A percentile compares a stretch with the other conserved stretches of the same genome.
These are phyloP conservation scores for Orbilia ellipsospora DNA, from an alignment of 2,329 filamentous ascomycete species.

Conservation along the genomic window DNA sequence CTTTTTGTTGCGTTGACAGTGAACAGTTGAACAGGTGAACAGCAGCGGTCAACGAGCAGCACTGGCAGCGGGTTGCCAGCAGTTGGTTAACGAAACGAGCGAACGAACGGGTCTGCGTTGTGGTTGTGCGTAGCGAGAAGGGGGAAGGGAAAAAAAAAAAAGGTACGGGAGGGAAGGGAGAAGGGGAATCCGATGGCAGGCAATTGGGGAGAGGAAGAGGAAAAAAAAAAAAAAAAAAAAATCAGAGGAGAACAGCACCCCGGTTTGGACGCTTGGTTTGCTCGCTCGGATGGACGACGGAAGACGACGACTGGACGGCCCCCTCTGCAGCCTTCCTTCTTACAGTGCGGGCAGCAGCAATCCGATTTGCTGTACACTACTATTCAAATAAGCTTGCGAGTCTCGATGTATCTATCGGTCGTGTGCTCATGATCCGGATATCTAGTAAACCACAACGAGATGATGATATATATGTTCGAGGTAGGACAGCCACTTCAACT, in stretches of 20 bases:
- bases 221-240: neutral
- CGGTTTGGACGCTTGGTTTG: neutral
- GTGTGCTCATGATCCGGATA: too few species aligned
- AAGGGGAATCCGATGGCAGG: neutral
- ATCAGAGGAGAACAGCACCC: neutral
- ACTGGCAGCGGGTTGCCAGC: neutral
- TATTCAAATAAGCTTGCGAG: too few species aligned
- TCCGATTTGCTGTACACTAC: too few species aligned
- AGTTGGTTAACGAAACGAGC: neutral
- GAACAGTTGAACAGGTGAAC: too few species aligned
- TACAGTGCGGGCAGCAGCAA: neutral
- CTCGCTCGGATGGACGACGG: neutral
- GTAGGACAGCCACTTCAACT: too few species aligned
- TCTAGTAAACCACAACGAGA: too few species aligned
- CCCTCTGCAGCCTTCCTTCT: neutral
- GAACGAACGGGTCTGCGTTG: conserved; percentile 9
- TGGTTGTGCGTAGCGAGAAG: neutral
- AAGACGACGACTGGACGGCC: neutral
- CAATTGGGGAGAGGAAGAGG: neutral
- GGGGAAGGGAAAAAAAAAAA: conserved; percentile 2
- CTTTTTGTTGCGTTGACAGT: conserved; percentile 4
- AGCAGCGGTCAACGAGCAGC: too few species aligned
- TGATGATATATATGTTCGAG: too few species aligned
- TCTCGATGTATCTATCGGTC: too few species aligned
- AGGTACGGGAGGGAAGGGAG: neutral